phyloP scores from a whole-genome alignment of 768 basidiomycete genomes.

The Trametes sanguinea region DNA sequence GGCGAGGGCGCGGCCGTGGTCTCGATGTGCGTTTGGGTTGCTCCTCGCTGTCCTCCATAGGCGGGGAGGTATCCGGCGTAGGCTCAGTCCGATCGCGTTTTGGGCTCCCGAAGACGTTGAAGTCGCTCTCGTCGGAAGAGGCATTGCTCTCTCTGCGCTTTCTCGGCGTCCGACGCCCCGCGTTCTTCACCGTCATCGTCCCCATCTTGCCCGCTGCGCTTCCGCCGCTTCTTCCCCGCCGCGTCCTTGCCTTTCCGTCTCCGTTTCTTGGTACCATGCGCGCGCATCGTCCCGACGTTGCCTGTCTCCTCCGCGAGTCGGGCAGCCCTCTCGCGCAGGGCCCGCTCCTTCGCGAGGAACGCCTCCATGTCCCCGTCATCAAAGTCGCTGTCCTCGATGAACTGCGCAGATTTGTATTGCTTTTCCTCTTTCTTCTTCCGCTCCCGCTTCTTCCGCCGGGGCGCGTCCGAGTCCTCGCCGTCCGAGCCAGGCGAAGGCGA shows the following conservation, averaged over 20 bases:
- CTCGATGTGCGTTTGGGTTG: conserved; percentile 25
- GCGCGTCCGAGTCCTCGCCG: conserved; percentile 41
- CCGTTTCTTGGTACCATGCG: conserved; percentile 61
- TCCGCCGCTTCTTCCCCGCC: conserved; percentile 44
- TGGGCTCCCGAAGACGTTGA: conserved; percentile 26
- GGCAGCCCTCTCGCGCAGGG: conserved; percentile 52
- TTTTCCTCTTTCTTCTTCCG: conserved; percentile 68
- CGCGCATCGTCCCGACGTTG: conserved; percentile 48
- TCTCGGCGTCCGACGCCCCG: conserved; percentile 31
- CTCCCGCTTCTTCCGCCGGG: conserved; percentile 39
- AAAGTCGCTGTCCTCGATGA: conserved; percentile 89
- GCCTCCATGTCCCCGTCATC: conserved; percentile 79
- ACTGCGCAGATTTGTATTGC: conserved; percentile 85
- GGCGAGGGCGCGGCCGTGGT: conserved; percentile 45
- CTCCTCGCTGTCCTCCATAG: conserved; percentile 2
- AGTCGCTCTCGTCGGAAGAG: conserved; percentile 32
- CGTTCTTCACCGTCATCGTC: conserved; percentile 13
- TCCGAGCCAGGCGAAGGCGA: conserved; percentile 50
- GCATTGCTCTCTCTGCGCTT: conserved; percentile 28
- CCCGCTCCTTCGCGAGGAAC: conserved; percentile 79
- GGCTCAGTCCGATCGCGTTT: conserved; percentile 18
- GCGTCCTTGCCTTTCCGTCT: conserved; percentile 47
- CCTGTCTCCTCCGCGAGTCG: conserved; percentile 46
- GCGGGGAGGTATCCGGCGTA: conserved; percentile 23
- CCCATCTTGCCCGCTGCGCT: conserved; percentile 33